A percentile compares a stretch with the other conserved stretches of the same genome.
Evolutionary conservation across 257 asterid genomes (phyloP).

Genomic region (Coffea eugenioides): DNA sequence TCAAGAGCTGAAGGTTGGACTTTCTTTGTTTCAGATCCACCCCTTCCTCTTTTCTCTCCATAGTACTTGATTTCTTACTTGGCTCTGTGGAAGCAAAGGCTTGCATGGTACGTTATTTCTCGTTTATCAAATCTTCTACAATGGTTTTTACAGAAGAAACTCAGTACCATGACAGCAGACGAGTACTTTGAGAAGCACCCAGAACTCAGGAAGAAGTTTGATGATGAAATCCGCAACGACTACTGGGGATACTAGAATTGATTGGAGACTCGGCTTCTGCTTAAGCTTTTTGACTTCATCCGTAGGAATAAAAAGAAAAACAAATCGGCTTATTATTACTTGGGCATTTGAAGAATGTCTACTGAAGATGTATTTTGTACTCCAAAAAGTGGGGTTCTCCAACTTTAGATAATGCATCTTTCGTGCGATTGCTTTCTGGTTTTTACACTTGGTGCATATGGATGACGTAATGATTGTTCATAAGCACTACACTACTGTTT

Average conservation of each 20-base stretch:
- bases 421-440: background rate
- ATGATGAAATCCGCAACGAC: conserved; percentile 45
- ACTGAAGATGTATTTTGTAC: conserved; percentile 2
- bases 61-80: background rate
- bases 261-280: conserved; percentile 28
- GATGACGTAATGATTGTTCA: background rate
- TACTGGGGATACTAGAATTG: conserved; percentile 42
- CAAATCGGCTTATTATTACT: conserved; percentile 25
- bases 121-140: background rate
- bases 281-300: conserved; percentile 34
- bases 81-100: background rate
- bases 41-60: background rate
- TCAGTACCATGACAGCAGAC: conserved; percentile 95
- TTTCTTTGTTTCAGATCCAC: background rate
- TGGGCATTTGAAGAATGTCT: conserved; percentile 31
- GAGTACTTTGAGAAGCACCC: conserved; percentile 94
- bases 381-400: background rate
- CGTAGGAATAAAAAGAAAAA: conserved; percentile 44
- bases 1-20: conserved; percentile 74
- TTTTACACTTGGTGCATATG: background rate
- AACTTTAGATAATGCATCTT: background rate
- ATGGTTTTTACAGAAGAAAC: conserved; percentile 57
- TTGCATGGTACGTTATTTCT: background rate
- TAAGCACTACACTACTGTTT: too few relatives aligned
- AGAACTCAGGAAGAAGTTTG: conserved; percentile 73